Evolutionary conservation across 306 rosid genomes (phyloP).

Genomic region (Leucaena leucocephala): DNA sequence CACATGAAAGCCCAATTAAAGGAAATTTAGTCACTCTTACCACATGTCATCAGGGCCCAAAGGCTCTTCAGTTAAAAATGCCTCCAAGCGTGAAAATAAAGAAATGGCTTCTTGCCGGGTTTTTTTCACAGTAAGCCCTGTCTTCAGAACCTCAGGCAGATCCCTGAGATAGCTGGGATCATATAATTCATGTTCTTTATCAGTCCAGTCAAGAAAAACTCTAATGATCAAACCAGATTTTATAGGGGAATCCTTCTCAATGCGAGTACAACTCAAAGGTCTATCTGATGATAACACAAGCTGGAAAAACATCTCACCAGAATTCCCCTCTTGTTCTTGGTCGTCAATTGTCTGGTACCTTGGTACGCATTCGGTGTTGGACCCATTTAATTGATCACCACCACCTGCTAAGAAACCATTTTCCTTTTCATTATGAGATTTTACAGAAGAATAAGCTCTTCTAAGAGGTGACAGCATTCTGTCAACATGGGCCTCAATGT

Average conservation of each 20-base stretch:
- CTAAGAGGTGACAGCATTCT: slow-evolving; percentile 74
- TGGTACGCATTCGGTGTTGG: slow-evolving; percentile 41
- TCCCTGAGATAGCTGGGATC: slow-evolving; percentile 82
- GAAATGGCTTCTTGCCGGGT: slow-evolving; percentile 93
- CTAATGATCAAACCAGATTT: slow-evolving; percentile 53
- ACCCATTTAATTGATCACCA: slow-evolving; percentile 57
- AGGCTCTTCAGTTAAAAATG: slow-evolving; percentile 97
- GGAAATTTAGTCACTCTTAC: slow-evolving; percentile 50
- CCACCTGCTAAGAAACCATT: slow-evolving; percentile 62
- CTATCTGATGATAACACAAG: slow-evolving; percentile 59
- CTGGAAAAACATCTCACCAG: slow-evolving; percentile 62
- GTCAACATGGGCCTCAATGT: slow-evolving; percentile 57
- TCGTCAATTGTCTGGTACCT: slow-evolving; percentile 40
- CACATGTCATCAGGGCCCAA: slow-evolving; percentile 99
- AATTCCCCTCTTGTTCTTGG: slow-evolving; percentile 54
- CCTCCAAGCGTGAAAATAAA: slow-evolving; percentile 96
- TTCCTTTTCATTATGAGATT: slow-evolving; percentile 65
- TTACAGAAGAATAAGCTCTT: slow-evolving; percentile 57
- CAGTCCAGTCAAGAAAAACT: slow-evolving; percentile 85
- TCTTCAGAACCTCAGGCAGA: slow-evolving; percentile 89
- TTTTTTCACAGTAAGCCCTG: slow-evolving; percentile 78
- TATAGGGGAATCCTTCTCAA: slow-evolving; percentile 59
- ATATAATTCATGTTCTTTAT: slow-evolving; percentile 65
- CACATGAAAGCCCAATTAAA: slow-evolving; percentile 35
- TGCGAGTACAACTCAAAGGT: slow-evolving; percentile 58